Evolutionary conservation across 805 yeast species (phyloP), one percentile per base, ranked within the genome.

Genomic region (Ogataea saltuana): DNA sequence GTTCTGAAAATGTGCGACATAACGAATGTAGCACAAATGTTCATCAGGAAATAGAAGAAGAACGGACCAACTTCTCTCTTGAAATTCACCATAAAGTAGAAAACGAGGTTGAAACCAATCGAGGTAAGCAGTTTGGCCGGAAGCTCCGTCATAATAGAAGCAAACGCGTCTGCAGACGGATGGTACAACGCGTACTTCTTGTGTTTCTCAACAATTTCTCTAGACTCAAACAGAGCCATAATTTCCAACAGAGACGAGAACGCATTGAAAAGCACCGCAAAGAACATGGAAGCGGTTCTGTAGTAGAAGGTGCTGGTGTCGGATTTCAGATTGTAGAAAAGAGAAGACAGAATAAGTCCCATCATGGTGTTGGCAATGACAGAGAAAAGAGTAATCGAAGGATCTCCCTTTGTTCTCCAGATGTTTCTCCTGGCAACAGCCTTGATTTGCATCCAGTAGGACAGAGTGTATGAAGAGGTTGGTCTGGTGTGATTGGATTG

Each of bases 251-350:
- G 54, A 19, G 82, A 79, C 9, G 81, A 67, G 53, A 80, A 76
- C 17, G 83, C 79, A 57, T 79, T 79, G 61, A 78, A 80, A 52
- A 80, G 64, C 30, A 76, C 70, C 21, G 83, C 80, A 56, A 81
- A 81, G 66, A 83, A 84, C 71, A 84, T 67, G 20, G 81, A 72
- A 25, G 85, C 79, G 50, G 81, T 75, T 57, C 88, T 66, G 52
- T 62, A 67, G 56, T 71, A 78, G 51, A 80, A 74, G 1, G 78
- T 68, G 0, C 54, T 60, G 0, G 84, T 74, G 16, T 55, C 54
- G 11, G 58, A 46, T 3, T 46, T 33, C 43, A 76, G 53, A 50
- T 78, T 76, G 60, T 73, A 79, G 56, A 78, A 80, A 51, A 80
- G 71, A 0, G 85, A 79, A 16, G 80, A 69, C 21, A 78, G 54